Evolutionary conservation across 1,284 basidiomycete species (phyloP).

Genomic region (Cryptococcus sp.): DNA sequence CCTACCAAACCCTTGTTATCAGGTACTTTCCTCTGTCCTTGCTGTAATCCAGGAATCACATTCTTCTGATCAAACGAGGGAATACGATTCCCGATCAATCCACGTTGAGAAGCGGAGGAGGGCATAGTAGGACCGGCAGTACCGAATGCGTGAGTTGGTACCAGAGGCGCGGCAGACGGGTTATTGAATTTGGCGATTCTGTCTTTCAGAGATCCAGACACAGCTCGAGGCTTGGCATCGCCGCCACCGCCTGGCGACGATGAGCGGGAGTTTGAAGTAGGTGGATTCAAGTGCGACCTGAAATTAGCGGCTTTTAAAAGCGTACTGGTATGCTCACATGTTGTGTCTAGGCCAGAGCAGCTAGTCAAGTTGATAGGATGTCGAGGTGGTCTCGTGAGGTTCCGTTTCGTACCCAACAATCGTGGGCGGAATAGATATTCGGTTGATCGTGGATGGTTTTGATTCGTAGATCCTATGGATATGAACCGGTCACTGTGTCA

Average conservation of each 20-base stretch:
- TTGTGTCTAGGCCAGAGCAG: too few species aligned
- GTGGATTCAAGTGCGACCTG: constrained; percentile 21
- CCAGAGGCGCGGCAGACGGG: constrained; percentile 32
- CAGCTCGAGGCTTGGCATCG: constrained; percentile 21
- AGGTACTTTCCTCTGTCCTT: constrained; percentile 25
- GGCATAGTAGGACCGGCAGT: constrained; percentile 17
- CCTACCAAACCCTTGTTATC: constrained; percentile 39
- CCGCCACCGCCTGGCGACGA: constrained; percentile 13
- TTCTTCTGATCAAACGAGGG: constrained; percentile 42
- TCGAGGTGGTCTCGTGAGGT: too few species aligned
- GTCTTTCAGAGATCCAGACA: constrained; percentile 44
- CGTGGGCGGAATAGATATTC: too few species aligned
- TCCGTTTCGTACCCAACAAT: too few species aligned
- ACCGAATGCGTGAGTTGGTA: constrained; percentile 37
- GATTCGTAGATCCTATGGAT: too few species aligned
- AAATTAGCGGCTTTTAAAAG: too few species aligned
- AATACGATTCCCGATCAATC: constrained; percentile 43
- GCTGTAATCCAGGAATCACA: constrained; percentile 30
- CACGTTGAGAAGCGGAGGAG: constrained; percentile 17
- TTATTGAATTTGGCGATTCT: constrained; percentile 48
- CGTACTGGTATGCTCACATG: too few species aligned
- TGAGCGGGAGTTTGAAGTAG: constrained; percentile 22
- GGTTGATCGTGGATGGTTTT: too few species aligned
- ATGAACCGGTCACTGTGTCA: too few species aligned
- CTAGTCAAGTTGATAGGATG: too few species aligned